These are phyloP conservation scores for Epichloe amarillans DNA, from an alignment of 2,329 filamentous ascomycete genomes.

Conservation along the genomic window DNA sequence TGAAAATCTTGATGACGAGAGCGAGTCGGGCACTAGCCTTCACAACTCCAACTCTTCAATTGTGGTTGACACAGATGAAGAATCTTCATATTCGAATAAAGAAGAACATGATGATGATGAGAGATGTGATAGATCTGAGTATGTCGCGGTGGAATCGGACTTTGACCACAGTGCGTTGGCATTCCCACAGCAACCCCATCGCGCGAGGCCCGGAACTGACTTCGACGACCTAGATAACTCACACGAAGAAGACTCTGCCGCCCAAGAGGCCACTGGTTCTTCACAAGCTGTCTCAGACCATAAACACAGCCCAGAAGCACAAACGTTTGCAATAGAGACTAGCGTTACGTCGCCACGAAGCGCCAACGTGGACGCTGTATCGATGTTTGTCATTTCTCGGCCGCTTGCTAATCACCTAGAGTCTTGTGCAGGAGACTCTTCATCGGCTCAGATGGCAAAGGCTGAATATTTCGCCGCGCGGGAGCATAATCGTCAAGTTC, in stretches of 20 bases:
- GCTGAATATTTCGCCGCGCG: constrained; percentile 26
- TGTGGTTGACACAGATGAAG: background rate
- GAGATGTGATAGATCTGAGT: background rate
- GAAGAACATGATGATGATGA: background rate
- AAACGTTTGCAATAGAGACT: background rate
- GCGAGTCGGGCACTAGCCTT: background rate
- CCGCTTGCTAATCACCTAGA: background rate
- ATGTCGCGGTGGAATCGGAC: background rate
- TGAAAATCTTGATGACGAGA: background rate
- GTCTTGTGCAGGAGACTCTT: background rate
- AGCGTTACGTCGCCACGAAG: background rate
- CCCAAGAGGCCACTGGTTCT: background rate
- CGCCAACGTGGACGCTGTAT: background rate
- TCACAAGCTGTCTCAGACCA: background rate
- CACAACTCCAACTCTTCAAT: background rate
- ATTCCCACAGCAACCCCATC: background rate
- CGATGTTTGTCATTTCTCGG: background rate
- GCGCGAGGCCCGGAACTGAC: background rate
- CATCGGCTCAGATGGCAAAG: background rate
- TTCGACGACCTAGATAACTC: background rate
- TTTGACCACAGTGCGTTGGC: background rate
- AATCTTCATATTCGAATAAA: background rate
- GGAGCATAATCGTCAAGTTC: constrained; percentile 18
- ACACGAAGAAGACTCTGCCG: background rate
- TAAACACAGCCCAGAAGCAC: background rate